Base-by-base conservation (phyloP, 371 early-diverging fungal species). In the Actinomortierella ambigua region DNA sequence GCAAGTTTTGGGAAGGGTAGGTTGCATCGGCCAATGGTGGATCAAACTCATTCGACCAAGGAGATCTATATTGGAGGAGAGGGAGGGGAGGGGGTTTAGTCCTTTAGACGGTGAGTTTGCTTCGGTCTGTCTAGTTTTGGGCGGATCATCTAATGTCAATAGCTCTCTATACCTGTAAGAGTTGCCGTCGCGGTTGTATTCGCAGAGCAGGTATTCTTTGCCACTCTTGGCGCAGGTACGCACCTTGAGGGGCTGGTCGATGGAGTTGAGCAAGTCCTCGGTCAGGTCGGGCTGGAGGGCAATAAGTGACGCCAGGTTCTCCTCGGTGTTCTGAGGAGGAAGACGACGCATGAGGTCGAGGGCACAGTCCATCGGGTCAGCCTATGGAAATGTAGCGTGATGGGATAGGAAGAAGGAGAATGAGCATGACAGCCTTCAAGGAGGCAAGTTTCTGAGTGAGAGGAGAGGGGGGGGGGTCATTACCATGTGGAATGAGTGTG, bases 281-380 rank as follows among this genome's bases (percentile, higher is more conserved):
- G 92, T 89, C 57, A 95, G 81, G 64, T 94, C 90, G 13, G 98
- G 96, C 2, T 89, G 88, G 13, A 97, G 80, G 23, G 92, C 87
- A 27, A 95, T 77, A 13, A 98, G 84, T 40, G 90, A 88, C n/a
- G 80, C 81, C 53, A 98, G 77, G 76, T 97, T 97, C 64, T 89
- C 88, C 69, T 94, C 94, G 11, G 92, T 87, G 61, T 94, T 88
- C 67, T 95, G 91, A 59, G 99, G 99, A 29, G 98, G 96, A 48
- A 98, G 84, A 24, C 99, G 91, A 59, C 99, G 88, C 96, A 98
- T 95, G 51, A 98, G 85, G 80, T 98, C 99, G 13, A 97, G 85
- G 7, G 95, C 96, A 67, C 94, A 91, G 58, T 97, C 96, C 69
- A 96, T 84, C 70, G 85, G 86, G 55, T 85, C 82, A 48, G 71